Conservation (phyloP, 208 protist species). For the Herpetomonas tarakana region DNA sequence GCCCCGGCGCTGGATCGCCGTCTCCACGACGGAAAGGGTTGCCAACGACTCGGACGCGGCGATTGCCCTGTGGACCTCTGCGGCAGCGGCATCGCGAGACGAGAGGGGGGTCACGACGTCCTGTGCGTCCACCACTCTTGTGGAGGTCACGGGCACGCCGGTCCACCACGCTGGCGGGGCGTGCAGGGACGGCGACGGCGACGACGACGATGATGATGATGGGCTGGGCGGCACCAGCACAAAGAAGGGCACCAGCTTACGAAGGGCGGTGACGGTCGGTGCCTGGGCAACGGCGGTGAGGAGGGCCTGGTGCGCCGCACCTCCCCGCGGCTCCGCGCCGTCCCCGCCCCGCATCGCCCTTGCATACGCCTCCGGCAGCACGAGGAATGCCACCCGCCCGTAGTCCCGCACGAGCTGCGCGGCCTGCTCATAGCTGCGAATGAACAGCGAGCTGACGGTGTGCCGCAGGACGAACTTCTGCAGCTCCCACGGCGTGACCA, state of each 20-base stretch:
- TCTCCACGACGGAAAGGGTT: background rate
- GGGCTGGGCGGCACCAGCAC: conserved; percentile 4
- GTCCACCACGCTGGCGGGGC: background rate
- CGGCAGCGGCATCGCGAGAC: background rate
- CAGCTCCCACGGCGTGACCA: background rate
- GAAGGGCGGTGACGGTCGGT: conserved; percentile 1
- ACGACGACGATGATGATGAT: too few relatives aligned
- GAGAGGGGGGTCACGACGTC: background rate
- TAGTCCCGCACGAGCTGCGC: conserved; percentile 7
- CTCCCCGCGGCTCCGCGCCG: background rate
- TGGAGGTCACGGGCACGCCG: background rate
- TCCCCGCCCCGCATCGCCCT: background rate
- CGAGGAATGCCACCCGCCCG: conserved; percentile 6
- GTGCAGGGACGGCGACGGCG: too few relatives aligned
- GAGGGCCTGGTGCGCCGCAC: background rate
- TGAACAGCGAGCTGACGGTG: conserved; percentile 1
- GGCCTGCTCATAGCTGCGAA: conserved; percentile 5
- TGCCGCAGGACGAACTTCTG: conserved; percentile 12
- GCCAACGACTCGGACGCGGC: background rate
- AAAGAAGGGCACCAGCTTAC: conserved; percentile 7
- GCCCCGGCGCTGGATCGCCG: background rate
- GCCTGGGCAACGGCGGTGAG: background rate
- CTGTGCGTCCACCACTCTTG: background rate
- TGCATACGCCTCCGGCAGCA: background rate
- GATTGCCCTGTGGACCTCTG: background rate